A percentile compares a stretch with the other conserved stretches of the same genome.
These are phyloP conservation scores for Termitomyces bulborhizus DNA, from an alignment of 768 basidiomycete genomes.

Conservation along the genomic window DNA sequence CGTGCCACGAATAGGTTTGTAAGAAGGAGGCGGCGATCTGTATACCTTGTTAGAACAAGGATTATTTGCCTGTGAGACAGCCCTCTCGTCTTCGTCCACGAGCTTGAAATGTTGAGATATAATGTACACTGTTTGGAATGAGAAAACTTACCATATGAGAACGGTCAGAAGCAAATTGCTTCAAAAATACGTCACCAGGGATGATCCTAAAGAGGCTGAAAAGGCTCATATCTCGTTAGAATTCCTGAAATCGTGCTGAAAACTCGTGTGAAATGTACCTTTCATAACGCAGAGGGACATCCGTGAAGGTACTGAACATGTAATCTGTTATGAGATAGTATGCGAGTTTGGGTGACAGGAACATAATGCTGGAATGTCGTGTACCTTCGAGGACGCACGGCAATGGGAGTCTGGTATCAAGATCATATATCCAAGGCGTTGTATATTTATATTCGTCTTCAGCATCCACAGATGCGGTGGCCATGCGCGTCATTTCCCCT, in stretches of 20 bases:
- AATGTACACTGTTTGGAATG: neutral
- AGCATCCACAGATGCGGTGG: neutral
- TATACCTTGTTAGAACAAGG: conserved; percentile 20
- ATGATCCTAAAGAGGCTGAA: conserved; percentile 58
- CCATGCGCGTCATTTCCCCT: neutral
- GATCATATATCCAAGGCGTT: conserved; percentile 59
- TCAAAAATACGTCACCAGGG: conserved; percentile 41
- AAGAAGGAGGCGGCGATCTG: conserved; percentile 39
- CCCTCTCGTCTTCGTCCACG: neutral
- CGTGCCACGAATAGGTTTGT: conserved; percentile 43
- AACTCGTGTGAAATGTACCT: conserved; percentile 29
- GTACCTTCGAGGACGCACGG: conserved; percentile 50
- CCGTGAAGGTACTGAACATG: conserved; percentile 36
- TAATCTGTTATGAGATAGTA: conserved; percentile 32
- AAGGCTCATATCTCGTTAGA: neutral
- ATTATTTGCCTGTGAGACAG: neutral
- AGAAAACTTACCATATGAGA: conserved; percentile 59
- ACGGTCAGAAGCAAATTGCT: conserved; percentile 66
- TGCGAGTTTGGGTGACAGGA: neutral
- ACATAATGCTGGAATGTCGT: conserved; percentile 6
- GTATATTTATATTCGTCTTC: neutral
- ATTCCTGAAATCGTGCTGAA: neutral
- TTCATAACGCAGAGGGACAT: conserved; percentile 29
- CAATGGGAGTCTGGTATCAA: conserved; percentile 46
- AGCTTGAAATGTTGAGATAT: conserved; percentile 5